Evolutionary conservation across 2,329 filamentous ascomycete species (phyloP), one percentile per base, ranked within the genome.

Genomic region (Talaromyces amestolkiae): DNA sequence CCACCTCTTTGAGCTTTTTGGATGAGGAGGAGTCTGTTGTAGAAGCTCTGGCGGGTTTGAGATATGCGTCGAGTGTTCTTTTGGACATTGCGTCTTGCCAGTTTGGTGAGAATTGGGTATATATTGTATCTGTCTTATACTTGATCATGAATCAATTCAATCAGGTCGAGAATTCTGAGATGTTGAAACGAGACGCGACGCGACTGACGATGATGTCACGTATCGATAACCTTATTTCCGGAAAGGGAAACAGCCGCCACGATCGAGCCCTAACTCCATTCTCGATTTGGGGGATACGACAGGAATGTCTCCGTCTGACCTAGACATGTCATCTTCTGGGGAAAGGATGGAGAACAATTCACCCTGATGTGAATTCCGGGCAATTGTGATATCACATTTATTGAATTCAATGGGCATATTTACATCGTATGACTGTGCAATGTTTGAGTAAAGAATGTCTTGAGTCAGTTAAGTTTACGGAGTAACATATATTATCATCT

Each of bases 51-150:
- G 58, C 17, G 53, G 84, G 82, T 35, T 81, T 79, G 76, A 93
- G 92, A 79, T 92, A 93, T 11, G 84, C 78, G 67, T 92, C 88
- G 1, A 93, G 80, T 0, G 89, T 91, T 65, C 89, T 83, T 72
- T 89, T 88, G 11, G 76, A 66, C 76, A 78, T 78, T 59, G 39
- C 9, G 8, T 39, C 33, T 58, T 6, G 10, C n/a, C 2, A 19
- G 6, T 2, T 27, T 31, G 37, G 15, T 43, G 15, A 43, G n/a
- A 43, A n/a, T 43, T n/a, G 37, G 27, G 11, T 41, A 41, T 22
- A 41, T 58, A 41, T 10, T 6, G 31, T 13, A 54, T 35, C 11
- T 31, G 6, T 33, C 10, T 13, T 19, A 37, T 27, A n/a, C 33
- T 17, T 8, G 33, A 22, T n/a, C 15, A 41, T 27, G 10, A 31